Base-by-base conservation (phyloP, 441 rosid species). In the Geranium incanum region DNA sequence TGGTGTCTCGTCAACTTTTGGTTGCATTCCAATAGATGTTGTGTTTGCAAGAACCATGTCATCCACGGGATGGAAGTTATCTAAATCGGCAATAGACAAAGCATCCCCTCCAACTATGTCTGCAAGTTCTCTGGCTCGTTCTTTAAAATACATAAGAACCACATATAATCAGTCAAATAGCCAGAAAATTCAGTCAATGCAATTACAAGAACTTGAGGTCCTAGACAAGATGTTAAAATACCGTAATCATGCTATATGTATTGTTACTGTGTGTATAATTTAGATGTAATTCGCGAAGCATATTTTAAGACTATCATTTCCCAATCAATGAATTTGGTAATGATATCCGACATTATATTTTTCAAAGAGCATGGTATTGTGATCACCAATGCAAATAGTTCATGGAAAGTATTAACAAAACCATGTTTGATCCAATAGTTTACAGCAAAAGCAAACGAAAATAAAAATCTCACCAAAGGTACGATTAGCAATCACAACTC, bases 21-120 rank as follows among this genome's bases (percentile, higher is more conserved):
- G 95, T 69, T 84, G 89, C 95, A 89, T 89, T 62, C 95, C 95
- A 62, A 87, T 82, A n/a, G 92, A 87, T 28, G 95, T 89, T 36
- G 92, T 81, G 79, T 89, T 87, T 5, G 88, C 92, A 65, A 89
- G 78, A 78, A 89, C 69, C 89, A 87, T 89, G 63, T 81, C 89
- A 55, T 89, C 89, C 81, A 86, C 88, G 0, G 92, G 85, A 68
- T 76, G 82, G 73, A 86, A 89, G 66, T 60, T 69, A 33, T 79
- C 83, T 69, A 89, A 81, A 70, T 87, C 88, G 3, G 75, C 69
- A 48, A 86, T 86, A 69, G 95, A 75, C 52, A 87, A 37, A 13
- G 95, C 95, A 45, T 68, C 78, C 45, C 87, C 95, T 72, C 87
- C 89, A 13, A 89, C 70, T 70, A 77, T 77, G 36, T 82, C 76